These are phyloP conservation scores for Limtongia smithiae DNA, from an alignment of 805 yeast species.

Conservation along the genomic window DNA sequence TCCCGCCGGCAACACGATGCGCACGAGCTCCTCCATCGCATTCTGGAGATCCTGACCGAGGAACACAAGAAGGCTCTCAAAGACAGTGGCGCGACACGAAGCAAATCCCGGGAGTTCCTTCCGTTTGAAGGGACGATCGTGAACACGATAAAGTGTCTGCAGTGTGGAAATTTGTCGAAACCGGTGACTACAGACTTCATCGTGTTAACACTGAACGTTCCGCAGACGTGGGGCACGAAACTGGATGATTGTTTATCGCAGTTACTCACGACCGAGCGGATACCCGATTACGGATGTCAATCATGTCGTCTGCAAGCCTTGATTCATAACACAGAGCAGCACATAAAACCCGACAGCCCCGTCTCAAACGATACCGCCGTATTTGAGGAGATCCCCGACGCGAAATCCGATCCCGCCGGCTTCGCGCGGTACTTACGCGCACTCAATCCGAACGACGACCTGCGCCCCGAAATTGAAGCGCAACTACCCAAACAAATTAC, in stretches of 20 bases:
- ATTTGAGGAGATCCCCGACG: no score
- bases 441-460: conserved; percentile 59
- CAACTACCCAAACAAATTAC: conserved; percentile 45
- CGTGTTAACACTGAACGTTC: conserved; percentile 72
- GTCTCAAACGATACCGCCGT: no score
- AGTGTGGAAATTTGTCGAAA: conserved; percentile 60
- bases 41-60: conserved; percentile 70
- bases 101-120: conserved; percentile 38
- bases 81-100: conserved; percentile 20
- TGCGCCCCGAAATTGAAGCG: conserved; percentile 44
- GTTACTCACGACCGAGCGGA: conserved; percentile 63
- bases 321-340: not conserved
- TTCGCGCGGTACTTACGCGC: conserved; percentile 40
- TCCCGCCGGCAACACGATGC: conserved; percentile 90
- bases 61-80: conserved; percentile 46
- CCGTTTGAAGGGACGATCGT: conserved; percentile 70
- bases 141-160: conserved; percentile 65
- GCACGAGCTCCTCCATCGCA: conserved; percentile 80
- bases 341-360: not conserved
- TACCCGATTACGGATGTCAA: conserved; percentile 71
- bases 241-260: conserved; percentile 54
- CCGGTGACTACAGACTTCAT: conserved; percentile 58
- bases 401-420: conserved; percentile 35
- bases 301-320: conserved; percentile 52
- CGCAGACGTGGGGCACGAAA: conserved; percentile 48